Evolutionary conservation across 768 basidiomycete species (phyloP).

Genomic region (Lentinula sp.): DNA sequence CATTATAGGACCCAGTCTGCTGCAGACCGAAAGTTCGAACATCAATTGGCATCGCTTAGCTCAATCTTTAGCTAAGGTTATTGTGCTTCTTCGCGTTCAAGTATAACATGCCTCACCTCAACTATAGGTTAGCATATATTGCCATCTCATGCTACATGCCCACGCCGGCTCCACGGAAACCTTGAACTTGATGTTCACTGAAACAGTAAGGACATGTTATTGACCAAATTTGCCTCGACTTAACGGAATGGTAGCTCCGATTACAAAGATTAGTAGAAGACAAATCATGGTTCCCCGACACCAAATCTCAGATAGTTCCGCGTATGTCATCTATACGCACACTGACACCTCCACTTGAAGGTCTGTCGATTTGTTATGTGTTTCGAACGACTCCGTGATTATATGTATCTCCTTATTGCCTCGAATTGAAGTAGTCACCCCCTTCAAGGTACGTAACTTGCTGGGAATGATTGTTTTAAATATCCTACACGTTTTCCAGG

Average conservation of each 20-base stretch:
- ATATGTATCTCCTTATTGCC: background rate
- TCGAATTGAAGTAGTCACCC: background rate
- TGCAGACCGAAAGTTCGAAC: constrained; percentile 16
- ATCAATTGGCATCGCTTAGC: constrained; percentile 29
- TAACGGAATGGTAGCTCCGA: constrained; percentile 24
- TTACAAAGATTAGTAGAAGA: constrained; percentile 33
- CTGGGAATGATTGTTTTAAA: constrained; percentile 1
- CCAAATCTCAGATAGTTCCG: constrained; percentile 26
- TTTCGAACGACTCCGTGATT: background rate
- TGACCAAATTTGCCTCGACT: background rate
- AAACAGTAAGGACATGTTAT: constrained; percentile 29
- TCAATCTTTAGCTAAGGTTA: constrained; percentile 39
- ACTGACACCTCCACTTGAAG: constrained; percentile 13
- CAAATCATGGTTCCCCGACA: constrained; percentile 34
- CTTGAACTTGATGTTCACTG: constrained; percentile 41
- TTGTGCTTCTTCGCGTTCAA: constrained; percentile 9
- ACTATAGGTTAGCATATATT: constrained; percentile 45
- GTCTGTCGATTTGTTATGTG: constrained; percentile 12
- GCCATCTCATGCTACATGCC: constrained; percentile 49
- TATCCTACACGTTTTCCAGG: constrained; percentile 5
- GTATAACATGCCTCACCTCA: constrained; percentile 5
- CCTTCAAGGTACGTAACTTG: constrained; percentile 3
- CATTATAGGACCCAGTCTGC: constrained; percentile 44
- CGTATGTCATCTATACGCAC: constrained; percentile 36
- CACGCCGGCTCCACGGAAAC: constrained; percentile 32